Evolutionary conservation across 148 eudicot species (phyloP), one percentile per base, ranked within the genome.

Genomic region (Camellia japonica): DNA sequence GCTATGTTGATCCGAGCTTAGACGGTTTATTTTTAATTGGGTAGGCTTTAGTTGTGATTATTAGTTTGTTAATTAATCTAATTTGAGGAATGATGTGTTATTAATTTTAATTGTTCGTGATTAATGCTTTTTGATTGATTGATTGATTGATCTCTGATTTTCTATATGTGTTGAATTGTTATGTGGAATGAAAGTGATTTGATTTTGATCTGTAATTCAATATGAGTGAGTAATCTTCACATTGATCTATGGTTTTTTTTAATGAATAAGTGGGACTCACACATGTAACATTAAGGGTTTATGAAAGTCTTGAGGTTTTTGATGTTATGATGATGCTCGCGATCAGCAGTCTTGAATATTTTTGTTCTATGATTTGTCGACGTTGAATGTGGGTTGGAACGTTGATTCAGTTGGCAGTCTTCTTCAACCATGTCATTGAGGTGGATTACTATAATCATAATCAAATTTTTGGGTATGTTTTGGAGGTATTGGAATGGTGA

Each of bases 1-100:
- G 3, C 43, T 19, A 3, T 38, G 6, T 79, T 82, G 79, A 72
- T 82, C 71, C 47, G 75, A 20, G 75, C 18, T 49, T 19, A 66
- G 71, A 77, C 30, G n/a, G 47, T 51, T 30, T 0, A 30, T 20
- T 76, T 62, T 60, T 52, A 15, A 72, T 73, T 18, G 43, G 47
- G 20, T 7, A 7, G 2, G 52, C 52, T 43, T 79, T 47, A n/a
- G 18, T 44, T 43, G 63, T 49, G 52, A 49, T 58, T 62, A 38
- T 6, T 55, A 47, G 20, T 16, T 41, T 15, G 58, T 62, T 71
- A 38, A 56, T 55, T 14, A 43, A 7, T 30, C 55, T 73, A 13
- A 59, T 66, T 7, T 67, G 74, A 20, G 44, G 23, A 46, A 56
- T 58, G 75, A 68, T 68, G 68, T 38, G 73, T 19, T 54, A 61